Evolutionary conservation across 176 grass and related monocot species (phyloP).

Genomic region (Juncus effusus): DNA sequence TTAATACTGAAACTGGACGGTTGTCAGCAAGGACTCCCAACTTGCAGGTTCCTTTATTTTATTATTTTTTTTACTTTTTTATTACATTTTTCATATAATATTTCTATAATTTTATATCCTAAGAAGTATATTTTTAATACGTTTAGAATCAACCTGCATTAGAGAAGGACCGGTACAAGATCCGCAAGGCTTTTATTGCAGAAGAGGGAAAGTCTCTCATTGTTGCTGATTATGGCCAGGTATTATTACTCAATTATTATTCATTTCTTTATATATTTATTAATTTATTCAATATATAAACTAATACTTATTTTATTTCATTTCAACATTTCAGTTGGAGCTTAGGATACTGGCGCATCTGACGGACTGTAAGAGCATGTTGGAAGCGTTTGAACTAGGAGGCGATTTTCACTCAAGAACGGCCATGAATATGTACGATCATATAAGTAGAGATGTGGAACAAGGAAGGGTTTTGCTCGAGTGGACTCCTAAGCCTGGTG

Average conservation of each 20-base stretch:
- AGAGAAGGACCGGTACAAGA: constrained; percentile 95
- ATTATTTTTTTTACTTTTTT: constrained; percentile 3
- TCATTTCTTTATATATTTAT: constrained; percentile 12
- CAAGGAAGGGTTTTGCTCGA: constrained; percentile 85
- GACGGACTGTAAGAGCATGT: constrained; percentile 81
- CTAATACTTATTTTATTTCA: constrained; percentile 6
- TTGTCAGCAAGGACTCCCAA: constrained; percentile 89
- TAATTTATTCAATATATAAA: constrained; percentile 16
- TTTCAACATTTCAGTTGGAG: constrained; percentile 53
- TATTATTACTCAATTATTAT: constrained; percentile 26
- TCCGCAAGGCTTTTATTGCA: constrained; percentile 91
- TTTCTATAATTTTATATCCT: constrained; percentile 18
- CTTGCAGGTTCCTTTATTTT: constrained; percentile 60
- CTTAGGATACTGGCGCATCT: constrained; percentile 96
- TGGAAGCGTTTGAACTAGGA: constrained; percentile 87
- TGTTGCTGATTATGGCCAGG: constrained; percentile 99
- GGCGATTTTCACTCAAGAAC: constrained; percentile 98
- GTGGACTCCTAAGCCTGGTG: constrained; percentile 84
- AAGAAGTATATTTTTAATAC: constrained; percentile 22
- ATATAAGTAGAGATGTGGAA: constrained; percentile 75
- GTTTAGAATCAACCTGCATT: constrained; percentile 89
- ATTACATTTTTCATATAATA: neutral
- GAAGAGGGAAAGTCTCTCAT: constrained; percentile 81
- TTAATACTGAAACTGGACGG: constrained; percentile 96
- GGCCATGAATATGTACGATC: constrained; percentile 91